Percentiles rank a stretch among this genome's conserved stretches.
phyloP scores from a whole-genome alignment of 768 basidiomycete species.

The Tulasnella calospora region DNA sequence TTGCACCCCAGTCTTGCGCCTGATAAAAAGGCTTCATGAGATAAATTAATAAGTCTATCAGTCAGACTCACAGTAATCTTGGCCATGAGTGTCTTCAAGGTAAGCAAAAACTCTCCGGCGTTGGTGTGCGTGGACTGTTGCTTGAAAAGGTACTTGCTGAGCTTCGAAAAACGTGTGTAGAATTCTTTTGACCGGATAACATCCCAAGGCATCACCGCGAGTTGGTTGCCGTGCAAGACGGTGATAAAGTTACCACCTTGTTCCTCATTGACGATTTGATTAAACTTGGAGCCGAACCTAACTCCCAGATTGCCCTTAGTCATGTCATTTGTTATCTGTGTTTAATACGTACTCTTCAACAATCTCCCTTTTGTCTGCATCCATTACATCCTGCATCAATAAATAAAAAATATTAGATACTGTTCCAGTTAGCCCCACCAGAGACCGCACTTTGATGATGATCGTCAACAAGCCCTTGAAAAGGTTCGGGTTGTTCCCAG shows the following conservation, averaged over 20 bases:
- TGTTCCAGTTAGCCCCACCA: too few relatives aligned
- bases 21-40: background rate
- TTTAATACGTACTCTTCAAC: constrained; percentile 47
- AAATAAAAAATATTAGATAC: too few relatives aligned
- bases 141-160: constrained; percentile 13
- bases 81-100: constrained; percentile 24
- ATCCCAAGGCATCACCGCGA: constrained; percentile 11
- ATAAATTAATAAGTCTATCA: background rate
- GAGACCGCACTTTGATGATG: constrained; percentile 51
- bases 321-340: background rate
- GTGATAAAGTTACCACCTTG: constrained; percentile 25
- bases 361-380: constrained; percentile 56
- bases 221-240: background rate
- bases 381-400: constrained; percentile 52
- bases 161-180: constrained; percentile 4
- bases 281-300: constrained; percentile 16
- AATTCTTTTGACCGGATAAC: constrained; percentile 18
- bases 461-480: constrained; percentile 57
- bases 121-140: constrained; percentile 11
- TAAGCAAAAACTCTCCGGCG: constrained; percentile 20
- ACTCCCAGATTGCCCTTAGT: background rate
- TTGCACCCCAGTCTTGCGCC: constrained; percentile 20
- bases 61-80: constrained; percentile 7
- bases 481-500: constrained; percentile 51
- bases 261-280: constrained; percentile 11